Evolutionary conservation across 169 alveolate genomes (phyloP).

Genomic region (Plasmodium gonderi): DNA sequence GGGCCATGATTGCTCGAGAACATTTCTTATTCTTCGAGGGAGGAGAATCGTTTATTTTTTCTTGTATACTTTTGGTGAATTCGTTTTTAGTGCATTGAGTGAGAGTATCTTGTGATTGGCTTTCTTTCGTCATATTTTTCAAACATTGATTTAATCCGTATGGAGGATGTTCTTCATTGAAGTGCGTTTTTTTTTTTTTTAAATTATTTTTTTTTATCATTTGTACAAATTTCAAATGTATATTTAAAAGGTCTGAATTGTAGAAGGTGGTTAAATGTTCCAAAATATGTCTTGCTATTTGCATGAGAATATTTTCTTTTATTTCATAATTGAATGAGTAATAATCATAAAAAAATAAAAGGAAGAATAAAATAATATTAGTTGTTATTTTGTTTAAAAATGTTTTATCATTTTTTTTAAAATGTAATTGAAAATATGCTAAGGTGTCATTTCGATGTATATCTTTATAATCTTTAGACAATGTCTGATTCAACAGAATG

Average conservation of each 20-base stretch:
- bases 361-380: slow-evolving; percentile 56
- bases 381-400: slow-evolving; percentile 65
- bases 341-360: slow-evolving; percentile 72
- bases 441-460: neutral
- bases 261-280: slow-evolving; percentile 63
- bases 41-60: neutral
- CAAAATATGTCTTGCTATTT: slow-evolving; percentile 58
- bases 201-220: slow-evolving; percentile 3
- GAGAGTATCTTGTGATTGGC: neutral
- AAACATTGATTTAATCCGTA: neutral
- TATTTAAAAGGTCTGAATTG: slow-evolving; percentile 9
- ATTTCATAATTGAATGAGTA: slow-evolving; percentile 61
- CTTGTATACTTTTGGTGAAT: neutral
- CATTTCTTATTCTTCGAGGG: neutral
- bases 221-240: slow-evolving; percentile 5
- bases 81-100: neutral
- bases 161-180: neutral
- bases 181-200: slow-evolving; percentile 6
- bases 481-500: neutral
- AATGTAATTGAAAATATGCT: neutral
- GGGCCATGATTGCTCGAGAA: slow-evolving; percentile 1
- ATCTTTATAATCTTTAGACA: neutral
- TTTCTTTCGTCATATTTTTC: neutral
- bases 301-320: slow-evolving; percentile 70
- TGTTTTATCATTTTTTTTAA: slow-evolving; percentile 45